Percentiles rank a stretch among this genome's conserved stretches.
Conservation (phyloP, 805 yeast genomes). For the Candida namnaoensis region DNA sequence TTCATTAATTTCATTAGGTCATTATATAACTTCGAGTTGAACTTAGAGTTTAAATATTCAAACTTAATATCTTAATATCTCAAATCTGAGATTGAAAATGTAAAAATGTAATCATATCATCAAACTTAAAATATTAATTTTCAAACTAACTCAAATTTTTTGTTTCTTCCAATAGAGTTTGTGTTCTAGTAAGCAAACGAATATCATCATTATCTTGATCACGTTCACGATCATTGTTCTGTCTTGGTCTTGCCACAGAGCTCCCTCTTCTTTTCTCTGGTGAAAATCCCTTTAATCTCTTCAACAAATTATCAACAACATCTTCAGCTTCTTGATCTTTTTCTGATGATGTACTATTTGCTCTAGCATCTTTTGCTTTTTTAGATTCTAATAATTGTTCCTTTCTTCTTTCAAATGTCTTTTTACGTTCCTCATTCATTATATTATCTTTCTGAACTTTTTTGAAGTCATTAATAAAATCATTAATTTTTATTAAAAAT, state of each 20-base stretch:
- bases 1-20: too few relatives aligned
- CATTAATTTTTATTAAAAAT: slow-evolving; percentile 74
- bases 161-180: slow-evolving; percentile 17
- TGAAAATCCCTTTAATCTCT: slow-evolving; percentile 76
- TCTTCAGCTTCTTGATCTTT: slow-evolving; percentile 7
- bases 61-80: too few relatives aligned
- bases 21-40: too few relatives aligned
- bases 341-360: slow-evolving; percentile 10
- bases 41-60: too few relatives aligned
- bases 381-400: slow-evolving; percentile 30
- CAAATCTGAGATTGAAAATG: too few relatives aligned
- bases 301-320: slow-evolving; percentile 79
- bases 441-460: slow-evolving; percentile 74
- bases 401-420: slow-evolving; percentile 70
- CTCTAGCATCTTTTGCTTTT: slow-evolving; percentile 9
- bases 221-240: slow-evolving; percentile 2
- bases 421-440: slow-evolving; percentile 73
- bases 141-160: slow-evolving; percentile 3
- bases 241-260: slow-evolving; percentile 3
- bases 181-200: slow-evolving; percentile 15
- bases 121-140: too few relatives aligned
- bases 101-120: too few relatives aligned
- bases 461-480: slow-evolving; percentile 71
- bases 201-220: slow-evolving; percentile 3
- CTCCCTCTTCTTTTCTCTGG: slow-evolving; percentile 27